phyloP scores from a whole-genome alignment of 352 stramenopile species.

The Saprolegnia diclina region DNA sequence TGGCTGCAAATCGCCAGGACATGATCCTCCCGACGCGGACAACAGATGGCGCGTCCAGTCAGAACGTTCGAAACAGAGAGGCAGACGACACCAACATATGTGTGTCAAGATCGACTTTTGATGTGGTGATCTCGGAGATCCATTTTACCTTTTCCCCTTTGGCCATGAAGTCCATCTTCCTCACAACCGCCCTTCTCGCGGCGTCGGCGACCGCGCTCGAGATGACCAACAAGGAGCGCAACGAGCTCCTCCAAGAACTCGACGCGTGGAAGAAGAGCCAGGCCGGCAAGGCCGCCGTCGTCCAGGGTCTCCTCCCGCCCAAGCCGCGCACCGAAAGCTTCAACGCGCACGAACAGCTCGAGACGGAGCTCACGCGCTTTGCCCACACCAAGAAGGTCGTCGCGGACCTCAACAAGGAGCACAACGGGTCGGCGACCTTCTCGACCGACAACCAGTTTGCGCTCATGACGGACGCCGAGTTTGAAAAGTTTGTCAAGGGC shows the following conservation, averaged over 20 bases:
- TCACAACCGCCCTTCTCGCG: no score
- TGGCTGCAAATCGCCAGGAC: no score
- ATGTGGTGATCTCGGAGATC: no score
- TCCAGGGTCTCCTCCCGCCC: conserved; percentile 1
- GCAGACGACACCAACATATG: no score
- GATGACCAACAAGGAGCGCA: neutral
- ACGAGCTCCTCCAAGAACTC: conserved; percentile 3
- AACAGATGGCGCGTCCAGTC: no score
- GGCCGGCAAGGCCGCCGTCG: neutral
- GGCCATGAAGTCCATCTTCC: no score
- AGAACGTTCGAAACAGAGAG: no score
- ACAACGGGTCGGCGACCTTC: neutral
- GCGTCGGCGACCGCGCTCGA: no score
- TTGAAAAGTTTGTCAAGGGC: conserved; percentile 23
- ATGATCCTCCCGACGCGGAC: no score
- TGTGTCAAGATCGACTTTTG: no score
- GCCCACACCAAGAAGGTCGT: conserved; percentile 1
- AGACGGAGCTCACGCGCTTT: neutral
- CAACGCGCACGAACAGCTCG: neutral
- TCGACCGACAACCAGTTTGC: conserved; percentile 5
- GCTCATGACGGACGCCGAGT: conserved; percentile 4
- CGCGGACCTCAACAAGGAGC: conserved; percentile 1
- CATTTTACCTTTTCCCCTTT: no score
- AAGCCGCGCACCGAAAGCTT: neutral
- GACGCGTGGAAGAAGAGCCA: conserved; percentile 2